Percentiles rank a stretch among this genome's conserved stretches.
phyloP scores from a whole-genome alignment of 352 stramenopile species.

The Pythium phragmiticola region DNA sequence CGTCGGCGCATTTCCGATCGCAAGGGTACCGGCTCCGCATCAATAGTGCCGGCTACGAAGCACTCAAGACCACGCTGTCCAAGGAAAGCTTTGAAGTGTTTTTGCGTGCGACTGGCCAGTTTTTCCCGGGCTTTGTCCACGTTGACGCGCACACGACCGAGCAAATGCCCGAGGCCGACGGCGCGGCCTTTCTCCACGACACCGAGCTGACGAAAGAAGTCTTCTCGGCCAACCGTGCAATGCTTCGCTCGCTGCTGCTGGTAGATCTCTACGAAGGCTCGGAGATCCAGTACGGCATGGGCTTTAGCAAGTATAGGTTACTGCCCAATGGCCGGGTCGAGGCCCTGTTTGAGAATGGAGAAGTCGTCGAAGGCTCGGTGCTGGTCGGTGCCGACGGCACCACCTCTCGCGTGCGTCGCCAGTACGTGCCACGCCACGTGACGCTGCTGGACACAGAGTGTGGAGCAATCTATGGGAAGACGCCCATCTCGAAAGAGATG shows the following conservation, averaged over 20 bases:
- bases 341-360: constrained; percentile 57
- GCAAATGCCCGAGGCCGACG: not conserved
- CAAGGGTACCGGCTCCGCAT: constrained; percentile 66
- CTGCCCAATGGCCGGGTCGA: constrained; percentile 46
- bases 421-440: constrained; percentile 47
- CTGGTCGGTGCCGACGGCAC: constrained; percentile 60
- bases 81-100: constrained; percentile 58
- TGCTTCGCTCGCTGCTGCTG: constrained; percentile 35
- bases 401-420: constrained; percentile 53
- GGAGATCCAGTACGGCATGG: constrained; percentile 57
- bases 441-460: constrained; percentile 65
- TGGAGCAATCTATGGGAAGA: constrained; percentile 71
- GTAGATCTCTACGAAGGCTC: constrained; percentile 44
- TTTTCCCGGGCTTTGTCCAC: constrained; percentile 48
- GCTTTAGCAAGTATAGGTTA: constrained; percentile 46
- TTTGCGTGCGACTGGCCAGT: constrained; percentile 47
- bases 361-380: constrained; percentile 41
- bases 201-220: constrained; percentile 28
- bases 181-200: constrained; percentile 24
- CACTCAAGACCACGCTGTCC: constrained; percentile 47
- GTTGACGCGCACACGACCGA: constrained; percentile 40
- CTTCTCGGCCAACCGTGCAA: constrained; percentile 25
- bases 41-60: constrained; percentile 57
- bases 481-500: constrained; percentile 31
- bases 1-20: constrained; percentile 54